Conservation (phyloP, 2,329 filamentous ascomycete species). For the Trichoderma simmonsii region DNA sequence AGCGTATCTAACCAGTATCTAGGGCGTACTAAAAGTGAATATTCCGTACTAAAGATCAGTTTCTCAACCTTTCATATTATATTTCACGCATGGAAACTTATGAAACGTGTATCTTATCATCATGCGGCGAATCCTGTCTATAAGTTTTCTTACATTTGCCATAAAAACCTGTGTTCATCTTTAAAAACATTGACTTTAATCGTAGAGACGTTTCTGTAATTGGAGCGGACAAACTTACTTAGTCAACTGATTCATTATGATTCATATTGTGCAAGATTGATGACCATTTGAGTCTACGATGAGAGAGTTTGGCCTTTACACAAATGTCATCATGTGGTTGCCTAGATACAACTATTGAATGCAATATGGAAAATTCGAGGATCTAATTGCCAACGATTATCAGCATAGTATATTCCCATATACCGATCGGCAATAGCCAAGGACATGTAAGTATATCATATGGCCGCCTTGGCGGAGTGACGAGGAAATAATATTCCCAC, state of each 20-base stretch:
- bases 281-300: background rate
- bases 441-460: background rate
- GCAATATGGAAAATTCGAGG: accelerated
- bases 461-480: background rate
- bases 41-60: background rate
- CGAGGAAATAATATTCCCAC: background rate
- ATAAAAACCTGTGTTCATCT: background rate
- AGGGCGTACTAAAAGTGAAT: background rate
- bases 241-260: background rate
- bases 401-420: background rate
- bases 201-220: too few species aligned
- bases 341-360: background rate
- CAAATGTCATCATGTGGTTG: background rate
- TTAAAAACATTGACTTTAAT: background rate
- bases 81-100: background rate
- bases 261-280: background rate
- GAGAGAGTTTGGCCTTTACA: background rate
- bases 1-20: background rate
- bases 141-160: background rate
- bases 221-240: background rate
- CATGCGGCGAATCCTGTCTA: background rate
- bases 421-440: background rate
- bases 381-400: background rate
- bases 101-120: background rate
- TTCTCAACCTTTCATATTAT: background rate